phyloP scores from a whole-genome alignment of 352 stramenopile genomes.

The Pythium vanterpoolii region DNA sequence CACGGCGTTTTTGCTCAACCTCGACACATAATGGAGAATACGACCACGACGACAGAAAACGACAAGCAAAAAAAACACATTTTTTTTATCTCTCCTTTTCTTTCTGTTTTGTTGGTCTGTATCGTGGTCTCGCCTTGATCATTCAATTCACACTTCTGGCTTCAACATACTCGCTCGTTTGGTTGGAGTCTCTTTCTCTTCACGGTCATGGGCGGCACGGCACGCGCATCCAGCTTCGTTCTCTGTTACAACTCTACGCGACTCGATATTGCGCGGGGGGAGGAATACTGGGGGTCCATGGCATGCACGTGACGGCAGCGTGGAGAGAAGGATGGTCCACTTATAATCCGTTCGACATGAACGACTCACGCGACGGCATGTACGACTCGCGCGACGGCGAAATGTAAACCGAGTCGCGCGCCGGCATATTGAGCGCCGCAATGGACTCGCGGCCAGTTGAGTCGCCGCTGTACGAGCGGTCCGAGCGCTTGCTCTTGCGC shows the following conservation, averaged over 20 bases:
- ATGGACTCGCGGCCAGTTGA: slow-evolving; percentile 65
- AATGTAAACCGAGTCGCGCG: slow-evolving; percentile 67
- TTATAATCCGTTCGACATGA: slow-evolving; percentile 51
- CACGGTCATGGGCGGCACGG: too few species aligned
- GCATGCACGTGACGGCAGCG: too few species aligned
- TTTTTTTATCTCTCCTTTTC: slow-evolving; percentile 5
- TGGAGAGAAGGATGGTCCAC: not conserved
- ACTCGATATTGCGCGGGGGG: not conserved
- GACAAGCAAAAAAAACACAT: slow-evolving; percentile 10
- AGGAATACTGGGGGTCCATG: not conserved
- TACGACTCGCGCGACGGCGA: slow-evolving; percentile 49
- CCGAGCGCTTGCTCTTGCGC: slow-evolving; percentile 76
- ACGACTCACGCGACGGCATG: slow-evolving; percentile 54
- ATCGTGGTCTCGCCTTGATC: not conserved
- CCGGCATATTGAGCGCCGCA: slow-evolving; percentile 62
- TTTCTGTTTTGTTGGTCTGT: not conserved
- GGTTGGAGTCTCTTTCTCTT: not conserved
- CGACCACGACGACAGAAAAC: not conserved
- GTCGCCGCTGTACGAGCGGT: slow-evolving; percentile 60
- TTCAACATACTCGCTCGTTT: too few species aligned
- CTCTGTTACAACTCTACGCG: slow-evolving; percentile 11
- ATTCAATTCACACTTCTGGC: slow-evolving; percentile 4
- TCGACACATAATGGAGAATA: slow-evolving; percentile 55
- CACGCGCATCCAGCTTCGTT: not conserved
- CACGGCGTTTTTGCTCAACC: slow-evolving; percentile 91